Conservation (phyloP, 2,329 filamentous ascomycete species). For the Diaporthe vexans region DNA sequence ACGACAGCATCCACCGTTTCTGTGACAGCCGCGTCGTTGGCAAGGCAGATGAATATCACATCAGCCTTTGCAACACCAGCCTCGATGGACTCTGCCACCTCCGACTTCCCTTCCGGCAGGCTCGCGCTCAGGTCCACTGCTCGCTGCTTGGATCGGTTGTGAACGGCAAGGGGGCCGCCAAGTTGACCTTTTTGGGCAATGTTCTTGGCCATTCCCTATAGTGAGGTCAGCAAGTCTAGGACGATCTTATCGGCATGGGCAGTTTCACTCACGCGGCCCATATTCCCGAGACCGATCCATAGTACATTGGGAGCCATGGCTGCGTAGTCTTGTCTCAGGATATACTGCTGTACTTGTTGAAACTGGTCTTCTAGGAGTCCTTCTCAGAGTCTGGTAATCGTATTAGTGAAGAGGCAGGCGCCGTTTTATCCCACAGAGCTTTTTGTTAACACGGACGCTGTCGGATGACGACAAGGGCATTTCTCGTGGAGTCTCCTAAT, state of each 20-base stretch:
- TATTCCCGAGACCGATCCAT: slow-evolving; percentile 90
- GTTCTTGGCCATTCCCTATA: slow-evolving; percentile 86
- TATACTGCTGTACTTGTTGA: not conserved
- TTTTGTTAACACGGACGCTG: not conserved
- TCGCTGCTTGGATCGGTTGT: slow-evolving; percentile 81
- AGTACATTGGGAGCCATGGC: slow-evolving; percentile 73
- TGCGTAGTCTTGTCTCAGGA: slow-evolving; percentile 37
- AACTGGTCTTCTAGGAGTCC: too few relatives aligned
- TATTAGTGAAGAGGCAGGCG: not conserved
- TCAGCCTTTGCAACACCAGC: slow-evolving; percentile 78
- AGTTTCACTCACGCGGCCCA: slow-evolving; percentile 76
- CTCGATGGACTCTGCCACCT: slow-evolving; percentile 73
- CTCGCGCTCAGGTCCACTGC: slow-evolving; percentile 73
- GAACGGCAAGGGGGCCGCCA: slow-evolving; percentile 79
- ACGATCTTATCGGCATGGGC: not conserved
- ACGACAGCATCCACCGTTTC: slow-evolving; percentile 72
- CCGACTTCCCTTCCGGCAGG: slow-evolving; percentile 73
- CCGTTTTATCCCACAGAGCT: not conserved
- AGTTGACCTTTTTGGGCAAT: slow-evolving; percentile 83
- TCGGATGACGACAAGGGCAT: slow-evolving; percentile 21
- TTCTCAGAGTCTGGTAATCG: not conserved
- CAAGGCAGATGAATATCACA: slow-evolving; percentile 86
- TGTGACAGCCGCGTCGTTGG: slow-evolving; percentile 81
- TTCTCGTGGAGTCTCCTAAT: slow-evolving; percentile 11
- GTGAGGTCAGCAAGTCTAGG: slow-evolving; percentile 29